These are phyloP conservation scores for Blumeria graminis DNA, from an alignment of 2,329 filamentous ascomycete genomes.

Conservation along the genomic window DNA sequence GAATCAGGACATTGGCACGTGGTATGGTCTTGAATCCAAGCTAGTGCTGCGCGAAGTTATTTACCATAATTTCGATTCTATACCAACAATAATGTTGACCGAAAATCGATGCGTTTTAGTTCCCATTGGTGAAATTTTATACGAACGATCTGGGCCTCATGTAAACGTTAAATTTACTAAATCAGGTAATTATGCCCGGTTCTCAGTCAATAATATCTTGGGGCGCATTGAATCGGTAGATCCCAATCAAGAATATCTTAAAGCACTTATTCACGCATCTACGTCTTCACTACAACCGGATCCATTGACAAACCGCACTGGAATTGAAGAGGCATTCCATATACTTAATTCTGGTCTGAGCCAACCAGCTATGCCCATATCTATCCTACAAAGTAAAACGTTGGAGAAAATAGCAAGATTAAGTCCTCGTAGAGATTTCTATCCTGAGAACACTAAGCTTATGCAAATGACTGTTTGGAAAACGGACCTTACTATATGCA, in stretches of 20 bases:
- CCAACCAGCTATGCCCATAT: slow-evolving; percentile 11
- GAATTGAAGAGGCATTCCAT: slow-evolving; percentile 32
- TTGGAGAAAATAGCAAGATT: slow-evolving; percentile 6
- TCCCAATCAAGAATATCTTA: slow-evolving; percentile 3
- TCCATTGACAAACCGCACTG: slow-evolving; percentile 30
- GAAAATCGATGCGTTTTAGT: slow-evolving; percentile 20
- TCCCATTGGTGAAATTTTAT: slow-evolving; percentile 20
- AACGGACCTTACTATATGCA: slow-evolving; percentile 15
- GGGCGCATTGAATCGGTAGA: slow-evolving; percentile 25
- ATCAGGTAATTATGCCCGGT: slow-evolving; percentile 21
- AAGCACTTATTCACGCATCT: slow-evolving; percentile 4
- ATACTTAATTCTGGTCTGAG: slow-evolving; percentile 24
- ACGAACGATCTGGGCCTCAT: slow-evolving; percentile 18
- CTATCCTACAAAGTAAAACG: neutral
- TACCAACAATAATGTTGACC: neutral
- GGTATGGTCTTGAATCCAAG: slow-evolving; percentile 34
- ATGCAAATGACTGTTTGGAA: slow-evolving; percentile 24
- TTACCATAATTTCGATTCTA: slow-evolving; percentile 10
- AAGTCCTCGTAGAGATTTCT: slow-evolving; percentile 18
- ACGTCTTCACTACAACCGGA: slow-evolving; percentile 23
- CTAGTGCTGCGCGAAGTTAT: slow-evolving; percentile 26
- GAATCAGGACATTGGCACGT: slow-evolving; percentile 32
- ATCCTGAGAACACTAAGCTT: slow-evolving; percentile 18
- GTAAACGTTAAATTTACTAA: slow-evolving; percentile 18
- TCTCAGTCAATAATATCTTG: slow-evolving; percentile 27